Conservation (phyloP, 495 filamentous ascomycete genomes). For the Cryomyces minteri region DNA sequence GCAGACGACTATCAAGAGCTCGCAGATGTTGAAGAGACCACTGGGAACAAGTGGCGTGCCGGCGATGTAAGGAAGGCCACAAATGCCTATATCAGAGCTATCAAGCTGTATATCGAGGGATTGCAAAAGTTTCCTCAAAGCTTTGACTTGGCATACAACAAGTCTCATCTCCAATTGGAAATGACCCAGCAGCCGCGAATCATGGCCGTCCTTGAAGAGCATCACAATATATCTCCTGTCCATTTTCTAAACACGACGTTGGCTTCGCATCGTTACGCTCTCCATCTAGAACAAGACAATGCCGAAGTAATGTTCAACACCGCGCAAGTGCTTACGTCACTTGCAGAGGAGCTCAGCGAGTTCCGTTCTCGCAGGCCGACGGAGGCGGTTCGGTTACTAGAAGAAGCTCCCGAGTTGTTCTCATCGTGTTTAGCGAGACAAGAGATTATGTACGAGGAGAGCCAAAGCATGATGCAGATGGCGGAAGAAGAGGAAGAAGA, state of each 20-base stretch:
- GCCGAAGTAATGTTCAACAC: slow-evolving; percentile 52
- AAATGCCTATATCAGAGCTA: slow-evolving; percentile 49
- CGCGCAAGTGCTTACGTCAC: slow-evolving; percentile 43
- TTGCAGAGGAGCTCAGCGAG: slow-evolving; percentile 35
- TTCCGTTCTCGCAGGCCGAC: slow-evolving; percentile 7
- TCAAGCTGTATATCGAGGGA: slow-evolving; percentile 43
- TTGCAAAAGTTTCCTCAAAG: slow-evolving; percentile 33
- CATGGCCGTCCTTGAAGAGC: slow-evolving; percentile 9
- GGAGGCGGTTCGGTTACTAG: slow-evolving; percentile 25
- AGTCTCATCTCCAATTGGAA: slow-evolving; percentile 47
- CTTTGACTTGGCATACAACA: slow-evolving; percentile 62
- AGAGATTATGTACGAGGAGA: slow-evolving; percentile 35
- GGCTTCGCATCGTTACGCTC: slow-evolving; percentile 39
- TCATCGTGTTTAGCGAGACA: slow-evolving; percentile 41
- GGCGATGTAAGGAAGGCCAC: slow-evolving; percentile 50
- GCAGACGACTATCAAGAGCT: slow-evolving; percentile 44
- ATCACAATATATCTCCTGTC: slow-evolving; percentile 25
- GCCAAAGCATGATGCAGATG: slow-evolving; percentile 28
- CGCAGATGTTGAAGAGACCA: slow-evolving; percentile 50
- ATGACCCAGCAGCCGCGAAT: slow-evolving; percentile 42
- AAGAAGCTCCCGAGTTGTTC: slow-evolving; percentile 45
- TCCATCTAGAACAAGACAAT: slow-evolving; percentile 39
- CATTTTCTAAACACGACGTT: slow-evolving; percentile 25
- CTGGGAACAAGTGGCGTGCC: slow-evolving; percentile 56
- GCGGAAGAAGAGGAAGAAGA: slow-evolving; percentile 13